Percentiles rank a stretch among this genome's conserved stretches.
Conservation (phyloP, 129 eudicot species). For the Flaveria sonorensis region DNA sequence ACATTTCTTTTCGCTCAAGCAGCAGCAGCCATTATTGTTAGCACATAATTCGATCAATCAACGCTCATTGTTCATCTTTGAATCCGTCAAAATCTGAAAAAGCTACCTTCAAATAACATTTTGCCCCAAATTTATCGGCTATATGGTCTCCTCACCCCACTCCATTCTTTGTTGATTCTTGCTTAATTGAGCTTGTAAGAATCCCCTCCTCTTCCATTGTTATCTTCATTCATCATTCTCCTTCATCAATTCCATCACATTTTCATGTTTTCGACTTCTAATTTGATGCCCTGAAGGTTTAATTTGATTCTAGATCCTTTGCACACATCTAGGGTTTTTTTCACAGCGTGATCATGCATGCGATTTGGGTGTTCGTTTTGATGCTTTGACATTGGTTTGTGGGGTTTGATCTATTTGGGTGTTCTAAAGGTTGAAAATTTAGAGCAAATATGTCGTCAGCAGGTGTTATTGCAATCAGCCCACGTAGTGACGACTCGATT, state of each 20-base stretch:
- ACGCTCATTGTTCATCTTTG: constrained; percentile 33
- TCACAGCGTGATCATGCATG: constrained; percentile 20
- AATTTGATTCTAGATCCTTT: constrained; percentile 21
- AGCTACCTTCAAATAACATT: constrained; percentile 12
- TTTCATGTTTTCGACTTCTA: constrained; percentile 26
- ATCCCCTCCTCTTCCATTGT: constrained; percentile 44
- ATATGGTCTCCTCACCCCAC: constrained; percentile 32
- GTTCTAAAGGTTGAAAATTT: constrained; percentile 4
- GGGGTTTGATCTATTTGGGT: constrained; percentile 20
- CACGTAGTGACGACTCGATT: constrained; percentile 30
- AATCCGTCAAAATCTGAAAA: constrained; percentile 25
- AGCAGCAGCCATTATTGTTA: background rate
- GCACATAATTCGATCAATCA: constrained; percentile 27
- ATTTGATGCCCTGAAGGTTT: constrained; percentile 27
- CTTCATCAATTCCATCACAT: background rate
- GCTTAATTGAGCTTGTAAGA: constrained; percentile 50
- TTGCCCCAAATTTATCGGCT: constrained; percentile 28
- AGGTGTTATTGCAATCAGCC: constrained; percentile 58
- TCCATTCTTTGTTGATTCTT: constrained; percentile 47
- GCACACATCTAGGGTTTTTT: constrained; percentile 27
- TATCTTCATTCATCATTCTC: background rate
- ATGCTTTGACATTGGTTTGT: constrained; percentile 13
- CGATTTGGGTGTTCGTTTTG: constrained; percentile 2
- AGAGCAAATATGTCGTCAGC: constrained; percentile 54
- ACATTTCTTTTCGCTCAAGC: constrained; percentile 1